Base-by-base conservation (phyloP, 225 moss, liverwort and hornwort species). In the Sphagnum contortum region DNA sequence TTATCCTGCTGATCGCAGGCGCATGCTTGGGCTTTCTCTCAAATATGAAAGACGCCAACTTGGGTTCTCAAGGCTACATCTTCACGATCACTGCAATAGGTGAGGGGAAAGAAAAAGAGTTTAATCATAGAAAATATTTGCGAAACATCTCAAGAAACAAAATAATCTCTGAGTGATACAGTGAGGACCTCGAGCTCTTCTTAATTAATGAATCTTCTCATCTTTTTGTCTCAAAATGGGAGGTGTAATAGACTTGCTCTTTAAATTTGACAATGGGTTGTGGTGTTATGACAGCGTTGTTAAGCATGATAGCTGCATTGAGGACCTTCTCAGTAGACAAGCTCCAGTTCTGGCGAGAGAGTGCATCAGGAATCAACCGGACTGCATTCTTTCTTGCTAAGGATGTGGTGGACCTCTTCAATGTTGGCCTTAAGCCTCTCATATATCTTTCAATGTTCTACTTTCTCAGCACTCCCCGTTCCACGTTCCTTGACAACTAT, bases 381-480 rank as follows among this genome's bases (percentile, higher is more conserved):
- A 13, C 91, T 47, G 85, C 98, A 5, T 84, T 76, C 64, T 98
- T 91, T 59, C 61, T 98, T 13, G 93, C 98, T 6, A 93, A 98
- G 70, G 98, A 98, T 58, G 70, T 78, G 57, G 83, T 84, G 55
- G 93, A 93, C 76, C 85, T 85, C 57, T 88, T 91, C 70, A 89
- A 88, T 69, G 86, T 89, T 6, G 6, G 91, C 3, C 55, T 93
- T 55, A 89, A 87, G 68, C 98, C 98, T 49, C 9, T 86, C 44
- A 76, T 98, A 48, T 98, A 88, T 62, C 72, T 98, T 51, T 93
- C 86, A 7, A 91, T 93, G 91, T 93, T 98, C 70, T 93, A 98
- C 67, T 98, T 89, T 78, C 88, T 89, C 81, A 83, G 89, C 68
- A 81, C 81, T 65, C 98, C 98, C 0, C 87, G 98, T 48, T 91